Percentiles rank a stretch among this genome's conserved stretches.
These are phyloP conservation scores for Castanopsis chinensis DNA, from an alignment of 306 rosid genomes.

Conservation along the genomic window DNA sequence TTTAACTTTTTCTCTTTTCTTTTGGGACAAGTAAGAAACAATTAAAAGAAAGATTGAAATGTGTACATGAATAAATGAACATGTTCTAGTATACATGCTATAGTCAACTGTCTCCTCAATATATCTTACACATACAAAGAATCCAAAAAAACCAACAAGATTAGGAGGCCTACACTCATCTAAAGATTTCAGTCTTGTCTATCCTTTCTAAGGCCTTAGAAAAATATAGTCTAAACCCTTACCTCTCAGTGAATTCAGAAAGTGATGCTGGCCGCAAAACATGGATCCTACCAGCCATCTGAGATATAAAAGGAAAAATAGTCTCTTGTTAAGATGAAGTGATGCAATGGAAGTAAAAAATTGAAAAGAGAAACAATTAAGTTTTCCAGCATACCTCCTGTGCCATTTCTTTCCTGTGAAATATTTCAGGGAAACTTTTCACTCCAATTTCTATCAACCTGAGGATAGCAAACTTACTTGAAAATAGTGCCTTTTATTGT, in stretches of 20 bases:
- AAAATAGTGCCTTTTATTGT: background rate
- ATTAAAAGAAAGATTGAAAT: too few species aligned
- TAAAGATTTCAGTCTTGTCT: background rate
- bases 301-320: conserved; percentile 26
- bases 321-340: background rate
- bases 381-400: conserved; percentile 57
- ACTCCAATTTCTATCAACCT: conserved; percentile 90
- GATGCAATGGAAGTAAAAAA: background rate
- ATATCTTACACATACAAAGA: too few species aligned
- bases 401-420: conserved; percentile 74
- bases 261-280: conserved; percentile 79
- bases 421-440: conserved; percentile 80
- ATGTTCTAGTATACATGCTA: too few species aligned
- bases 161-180: background rate
- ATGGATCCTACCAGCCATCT: conserved; percentile 91
- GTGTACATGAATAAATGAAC: too few species aligned
- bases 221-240: conserved; percentile 46
- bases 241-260: conserved; percentile 86
- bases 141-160: too few species aligned
- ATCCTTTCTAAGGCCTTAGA: conserved; percentile 6
- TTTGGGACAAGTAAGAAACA: too few species aligned
- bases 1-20: too few species aligned
- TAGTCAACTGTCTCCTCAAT: too few species aligned
- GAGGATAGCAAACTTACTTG: conserved; percentile 8
- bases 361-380: background rate